A percentile compares a stretch with the other conserved stretches of the same genome.
Evolutionary conservation across 2,329 filamentous ascomycete species (phyloP).

Genomic region (Fusarium xylarioides): DNA sequence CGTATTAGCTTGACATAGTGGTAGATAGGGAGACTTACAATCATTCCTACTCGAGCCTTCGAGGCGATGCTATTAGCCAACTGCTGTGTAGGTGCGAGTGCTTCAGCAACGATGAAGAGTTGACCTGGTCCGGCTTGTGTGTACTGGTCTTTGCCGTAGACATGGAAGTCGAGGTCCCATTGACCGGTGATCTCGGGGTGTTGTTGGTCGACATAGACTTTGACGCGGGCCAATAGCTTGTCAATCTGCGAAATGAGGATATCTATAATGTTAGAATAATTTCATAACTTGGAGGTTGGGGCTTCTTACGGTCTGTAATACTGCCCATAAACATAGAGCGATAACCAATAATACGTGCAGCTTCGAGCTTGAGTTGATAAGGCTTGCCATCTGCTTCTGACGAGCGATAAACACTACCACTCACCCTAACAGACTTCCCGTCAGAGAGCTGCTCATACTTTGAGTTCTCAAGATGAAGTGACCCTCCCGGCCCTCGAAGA

Average conservation of each 20-base stretch:
- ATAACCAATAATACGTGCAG: slow-evolving; percentile 31
- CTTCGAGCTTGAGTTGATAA: slow-evolving; percentile 39
- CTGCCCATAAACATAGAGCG: slow-evolving; percentile 38
- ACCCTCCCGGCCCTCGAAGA: slow-evolving; percentile 59
- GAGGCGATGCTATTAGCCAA: slow-evolving; percentile 51
- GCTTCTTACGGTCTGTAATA: slow-evolving; percentile 25
- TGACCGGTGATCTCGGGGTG: slow-evolving; percentile 24
- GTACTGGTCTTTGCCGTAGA: slow-evolving; percentile 51
- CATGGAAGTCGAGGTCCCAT: slow-evolving; percentile 50
- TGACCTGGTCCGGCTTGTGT: slow-evolving; percentile 5
- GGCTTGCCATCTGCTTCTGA: slow-evolving; percentile 7
- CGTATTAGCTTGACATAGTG: rapidly evolving
- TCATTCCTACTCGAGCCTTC: slow-evolving; percentile 44
- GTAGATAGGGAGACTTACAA: slow-evolving; percentile 7
- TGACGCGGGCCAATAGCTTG: slow-evolving; percentile 9
- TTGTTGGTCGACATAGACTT: slow-evolving; percentile 30
- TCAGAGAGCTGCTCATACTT: slow-evolving; percentile 30
- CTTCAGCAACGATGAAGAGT: slow-evolving; percentile 59
- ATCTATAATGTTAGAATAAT: background rate
- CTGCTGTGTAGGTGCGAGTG: slow-evolving; percentile 55
- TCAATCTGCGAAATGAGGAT: slow-evolving; percentile 35
- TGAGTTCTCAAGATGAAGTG: slow-evolving; percentile 52
- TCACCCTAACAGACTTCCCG: slow-evolving; percentile 23
- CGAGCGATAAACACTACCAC: slow-evolving; percentile 8
- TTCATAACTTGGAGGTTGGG: rapidly evolving